A percentile compares a stretch with the other conserved stretches of the same genome.
Conservation (phyloP, 1,139 yeast genomes). For the Candida sp. region DNA sequence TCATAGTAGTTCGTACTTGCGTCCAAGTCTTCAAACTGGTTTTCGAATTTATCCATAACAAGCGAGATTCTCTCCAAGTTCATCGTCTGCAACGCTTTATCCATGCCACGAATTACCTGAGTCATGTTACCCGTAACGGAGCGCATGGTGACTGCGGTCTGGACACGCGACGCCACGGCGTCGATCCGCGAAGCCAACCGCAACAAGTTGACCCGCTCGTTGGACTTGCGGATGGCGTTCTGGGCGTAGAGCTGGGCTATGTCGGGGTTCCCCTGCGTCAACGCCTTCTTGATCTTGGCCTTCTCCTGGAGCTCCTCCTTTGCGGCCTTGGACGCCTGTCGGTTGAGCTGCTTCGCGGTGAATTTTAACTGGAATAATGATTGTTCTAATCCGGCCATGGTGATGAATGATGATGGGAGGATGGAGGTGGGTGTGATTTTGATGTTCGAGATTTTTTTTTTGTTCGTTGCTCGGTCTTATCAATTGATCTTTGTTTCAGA, state of each 20-base stretch:
- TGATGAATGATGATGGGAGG: background rate
- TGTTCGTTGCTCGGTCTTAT: too few relatives aligned
- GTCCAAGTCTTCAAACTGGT: slow-evolving; percentile 95
- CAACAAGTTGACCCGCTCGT: slow-evolving; percentile 83
- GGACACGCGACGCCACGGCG: slow-evolving; percentile 95
- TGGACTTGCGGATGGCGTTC: slow-evolving; percentile 91
- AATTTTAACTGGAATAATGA: slow-evolving; percentile 62
- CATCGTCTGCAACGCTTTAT: slow-evolving; percentile 94
- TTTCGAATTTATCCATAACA: slow-evolving; percentile 97
- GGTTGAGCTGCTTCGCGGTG: slow-evolving; percentile 90
- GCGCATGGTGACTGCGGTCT: slow-evolving; percentile 98
- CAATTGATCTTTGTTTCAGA: too few relatives aligned
- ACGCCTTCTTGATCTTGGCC: slow-evolving; percentile 88
- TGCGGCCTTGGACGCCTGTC: slow-evolving; percentile 90
- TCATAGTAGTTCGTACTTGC: slow-evolving; percentile 95
- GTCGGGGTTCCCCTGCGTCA: slow-evolving; percentile 86
- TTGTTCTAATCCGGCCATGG: slow-evolving; percentile 53
- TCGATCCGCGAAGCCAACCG: slow-evolving; percentile 90
- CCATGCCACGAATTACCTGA: slow-evolving; percentile 94
- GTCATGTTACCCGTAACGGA: slow-evolving; percentile 95
- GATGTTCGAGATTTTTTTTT: too few relatives aligned
- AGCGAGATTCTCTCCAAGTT: slow-evolving; percentile 89
- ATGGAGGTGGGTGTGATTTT: background rate
- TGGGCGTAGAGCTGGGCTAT: slow-evolving; percentile 96
- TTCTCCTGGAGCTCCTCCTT: slow-evolving; percentile 91